phyloP scores from a whole-genome alignment of 1,284 basidiomycete genomes.

The Pseudozyma sp. region DNA sequence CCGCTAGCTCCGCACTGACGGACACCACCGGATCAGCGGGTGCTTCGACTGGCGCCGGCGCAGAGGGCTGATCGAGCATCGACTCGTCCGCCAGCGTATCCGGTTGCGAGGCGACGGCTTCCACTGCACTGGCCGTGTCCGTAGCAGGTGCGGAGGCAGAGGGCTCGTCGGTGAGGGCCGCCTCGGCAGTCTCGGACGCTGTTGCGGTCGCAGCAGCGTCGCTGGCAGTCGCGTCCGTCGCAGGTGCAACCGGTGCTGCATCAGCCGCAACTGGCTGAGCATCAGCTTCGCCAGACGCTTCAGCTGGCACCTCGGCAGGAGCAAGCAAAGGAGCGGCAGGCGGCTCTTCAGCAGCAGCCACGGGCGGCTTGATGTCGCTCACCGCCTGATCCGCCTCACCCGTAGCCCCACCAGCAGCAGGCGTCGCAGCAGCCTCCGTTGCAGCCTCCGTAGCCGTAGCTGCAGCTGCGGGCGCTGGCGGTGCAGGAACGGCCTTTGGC shows the following conservation, averaged over 20 bases:
- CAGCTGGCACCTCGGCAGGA: conserved; percentile 19
- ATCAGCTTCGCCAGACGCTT: conserved; percentile 4
- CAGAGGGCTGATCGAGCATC: conserved; percentile 11
- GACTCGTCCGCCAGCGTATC: conserved; percentile 9
- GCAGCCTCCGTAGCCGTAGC: not conserved
- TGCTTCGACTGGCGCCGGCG: not conserved
- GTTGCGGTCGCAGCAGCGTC: conserved; percentile 4
- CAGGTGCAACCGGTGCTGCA: conserved; percentile 1
- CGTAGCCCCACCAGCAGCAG: conserved; percentile 5
- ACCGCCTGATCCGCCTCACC: not conserved
- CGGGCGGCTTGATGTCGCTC: conserved; percentile 5
- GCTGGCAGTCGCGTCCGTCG: not conserved
- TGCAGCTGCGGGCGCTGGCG: conserved; percentile 7
- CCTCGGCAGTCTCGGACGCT: conserved; percentile 1
- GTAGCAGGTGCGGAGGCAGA: not conserved
- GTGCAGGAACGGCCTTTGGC: conserved; percentile 4
- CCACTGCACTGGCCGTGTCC: conserved; percentile 5
- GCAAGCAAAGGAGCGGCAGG: conserved; percentile 24
- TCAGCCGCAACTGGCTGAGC: not conserved
- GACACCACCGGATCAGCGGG: not conserved
- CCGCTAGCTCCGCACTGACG: not conserved
- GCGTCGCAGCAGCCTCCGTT: not conserved
- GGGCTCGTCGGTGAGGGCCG: not conserved
- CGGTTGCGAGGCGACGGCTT: conserved; percentile 7
- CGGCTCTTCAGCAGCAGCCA: conserved; percentile 5